Percentiles rank a stretch among this genome's conserved stretches.
These are phyloP conservation scores for Fusarium bactridioides DNA, from an alignment of 2,329 filamentous ascomycete species.

Conservation along the genomic window DNA sequence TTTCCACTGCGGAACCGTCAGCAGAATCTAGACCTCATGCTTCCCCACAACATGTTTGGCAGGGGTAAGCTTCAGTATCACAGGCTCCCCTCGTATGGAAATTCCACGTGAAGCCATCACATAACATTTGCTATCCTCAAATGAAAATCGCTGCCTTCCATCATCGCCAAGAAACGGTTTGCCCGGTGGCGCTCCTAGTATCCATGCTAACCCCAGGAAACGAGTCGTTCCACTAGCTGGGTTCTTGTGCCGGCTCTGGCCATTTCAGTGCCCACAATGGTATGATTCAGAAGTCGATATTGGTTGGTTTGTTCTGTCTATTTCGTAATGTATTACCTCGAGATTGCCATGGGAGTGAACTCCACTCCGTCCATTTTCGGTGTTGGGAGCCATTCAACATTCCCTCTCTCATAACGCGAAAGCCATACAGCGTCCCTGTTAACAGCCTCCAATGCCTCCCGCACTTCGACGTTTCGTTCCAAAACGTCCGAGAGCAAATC, in stretches of 20 bases:
- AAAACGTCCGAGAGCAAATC: constrained; percentile 65
- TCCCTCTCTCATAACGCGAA: constrained; percentile 58
- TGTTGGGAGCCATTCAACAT: constrained; percentile 46
- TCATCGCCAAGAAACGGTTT: constrained; percentile 1
- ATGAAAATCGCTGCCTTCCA: neutral
- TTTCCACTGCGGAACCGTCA: constrained; percentile 32
- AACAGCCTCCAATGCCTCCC: constrained; percentile 65
- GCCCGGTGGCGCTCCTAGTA: constrained; percentile 26
- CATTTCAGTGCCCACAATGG: constrained; percentile 4
- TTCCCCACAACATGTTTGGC: constrained; percentile 4
- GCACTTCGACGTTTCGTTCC: constrained; percentile 56
- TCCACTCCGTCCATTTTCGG: constrained; percentile 54
- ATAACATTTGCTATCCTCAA: constrained; percentile 7
- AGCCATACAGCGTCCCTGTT: constrained; percentile 85
- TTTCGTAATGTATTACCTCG: constrained; percentile 7
- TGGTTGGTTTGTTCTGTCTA: constrained; percentile 3
- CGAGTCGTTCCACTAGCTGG: constrained; percentile 17
- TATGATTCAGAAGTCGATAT: constrained; percentile 14
- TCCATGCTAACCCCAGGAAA: constrained; percentile 6
- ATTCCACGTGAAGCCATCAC: constrained; percentile 19
- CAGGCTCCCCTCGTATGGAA: neutral
- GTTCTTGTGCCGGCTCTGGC: constrained; percentile 23
- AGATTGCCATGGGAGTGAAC: constrained; percentile 47
- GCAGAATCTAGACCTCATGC: constrained; percentile 26
- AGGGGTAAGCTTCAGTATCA: neutral